These are phyloP conservation scores for Stagonosporopsis chrysanthemi DNA, from an alignment of 2,329 filamentous ascomycete species.

Conservation along the genomic window DNA sequence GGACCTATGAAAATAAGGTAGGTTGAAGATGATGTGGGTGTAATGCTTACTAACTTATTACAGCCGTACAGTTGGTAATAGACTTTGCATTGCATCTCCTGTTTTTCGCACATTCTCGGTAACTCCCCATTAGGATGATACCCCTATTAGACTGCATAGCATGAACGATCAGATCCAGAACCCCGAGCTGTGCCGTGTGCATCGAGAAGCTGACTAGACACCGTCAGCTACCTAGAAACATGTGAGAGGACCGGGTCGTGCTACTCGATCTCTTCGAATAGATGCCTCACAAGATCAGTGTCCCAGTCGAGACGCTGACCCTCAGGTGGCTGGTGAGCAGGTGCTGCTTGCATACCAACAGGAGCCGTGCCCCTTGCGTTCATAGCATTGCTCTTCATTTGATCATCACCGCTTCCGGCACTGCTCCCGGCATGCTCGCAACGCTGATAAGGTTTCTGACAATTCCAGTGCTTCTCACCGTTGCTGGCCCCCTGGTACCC, in stretches of 20 bases:
- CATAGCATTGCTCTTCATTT: too few species aligned
- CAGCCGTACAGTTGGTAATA: constrained; percentile 44
- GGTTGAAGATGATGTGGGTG: constrained; percentile 16
- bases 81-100: constrained; percentile 2
- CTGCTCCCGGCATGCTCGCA: not conserved
- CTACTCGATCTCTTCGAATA: constrained; percentile 33
- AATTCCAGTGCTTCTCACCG: not conserved
- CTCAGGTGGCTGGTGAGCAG: constrained; percentile 15
- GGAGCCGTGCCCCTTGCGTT: not conserved
- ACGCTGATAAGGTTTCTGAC: not conserved
- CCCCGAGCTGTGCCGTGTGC: not conserved
- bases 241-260: not conserved
- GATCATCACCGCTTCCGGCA: not conserved
- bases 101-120: constrained; percentile 1
- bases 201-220: constrained; percentile 1
- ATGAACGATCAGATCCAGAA: constrained; percentile 5
- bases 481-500: constrained; percentile 54
- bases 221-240: not conserved
- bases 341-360: too few species aligned
- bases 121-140: constrained; percentile 23
- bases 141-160: constrained; percentile 25
- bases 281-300: constrained; percentile 31
- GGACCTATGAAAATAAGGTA: constrained; percentile 63
- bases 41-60: constrained; percentile 12
- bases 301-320: constrained; percentile 35